These are phyloP conservation scores for Linnemannia exigua DNA, from an alignment of 192 early-diverging fungal genomes.

Conservation along the genomic window DNA sequence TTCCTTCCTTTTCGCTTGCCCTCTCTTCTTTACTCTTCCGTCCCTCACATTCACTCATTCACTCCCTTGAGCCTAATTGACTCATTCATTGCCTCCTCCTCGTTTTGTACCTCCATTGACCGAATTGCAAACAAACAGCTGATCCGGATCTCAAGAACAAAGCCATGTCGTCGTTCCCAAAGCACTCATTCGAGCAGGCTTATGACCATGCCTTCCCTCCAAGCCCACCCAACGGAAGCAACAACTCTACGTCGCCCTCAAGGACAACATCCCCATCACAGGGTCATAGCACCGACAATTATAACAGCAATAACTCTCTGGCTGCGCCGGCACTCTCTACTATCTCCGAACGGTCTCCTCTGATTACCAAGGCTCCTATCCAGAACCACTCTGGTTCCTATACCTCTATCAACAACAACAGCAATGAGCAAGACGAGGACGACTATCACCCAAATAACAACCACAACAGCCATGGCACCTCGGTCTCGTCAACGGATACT, in stretches of 20 bases:
- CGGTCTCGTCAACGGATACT: constrained; percentile 25
- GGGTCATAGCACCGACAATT: neutral
- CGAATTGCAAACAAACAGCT: neutral
- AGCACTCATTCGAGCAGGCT: constrained; percentile 37
- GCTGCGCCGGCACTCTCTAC: neutral
- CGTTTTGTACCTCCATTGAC: neutral
- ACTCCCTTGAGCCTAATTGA: neutral
- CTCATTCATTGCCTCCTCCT: neutral
- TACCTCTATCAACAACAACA: constrained; percentile 6
- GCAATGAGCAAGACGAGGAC: constrained; percentile 7
- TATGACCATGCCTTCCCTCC: constrained; percentile 44
- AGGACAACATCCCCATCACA: neutral
- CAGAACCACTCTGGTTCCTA: neutral
- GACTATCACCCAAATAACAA: neutral
- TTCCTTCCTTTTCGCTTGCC: neutral
- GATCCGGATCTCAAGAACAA: neutral
- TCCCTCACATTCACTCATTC: neutral
- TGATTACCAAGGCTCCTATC: constrained; percentile 38
- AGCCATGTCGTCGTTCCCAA: constrained; percentile 42
- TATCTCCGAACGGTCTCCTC: constrained; percentile 37
- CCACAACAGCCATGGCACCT: neutral
- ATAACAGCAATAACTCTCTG: neutral
- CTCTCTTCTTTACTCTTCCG: neutral
- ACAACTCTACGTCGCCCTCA: neutral
- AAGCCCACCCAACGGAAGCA: constrained; percentile 8